Evolutionary conservation across 2,329 filamentous ascomycete species (phyloP).

Genomic region (Aureobasidium sp.): DNA sequence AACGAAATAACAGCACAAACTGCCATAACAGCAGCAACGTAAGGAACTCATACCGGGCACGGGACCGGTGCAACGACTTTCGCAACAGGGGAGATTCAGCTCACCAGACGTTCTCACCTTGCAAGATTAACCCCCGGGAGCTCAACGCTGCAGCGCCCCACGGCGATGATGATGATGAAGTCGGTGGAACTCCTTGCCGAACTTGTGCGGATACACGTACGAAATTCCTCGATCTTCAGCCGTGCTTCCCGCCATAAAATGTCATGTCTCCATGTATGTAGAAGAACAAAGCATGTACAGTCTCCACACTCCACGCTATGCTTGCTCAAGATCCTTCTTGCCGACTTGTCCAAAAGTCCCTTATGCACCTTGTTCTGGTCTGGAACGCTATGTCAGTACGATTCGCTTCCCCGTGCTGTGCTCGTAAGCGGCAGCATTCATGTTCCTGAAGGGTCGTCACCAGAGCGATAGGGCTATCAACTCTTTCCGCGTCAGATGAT

Average conservation of each 20-base stretch:
- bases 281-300: slow-evolving; percentile 7
- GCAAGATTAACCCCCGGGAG: not conserved
- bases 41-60: not conserved
- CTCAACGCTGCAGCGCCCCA: not conserved
- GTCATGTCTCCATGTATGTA: not conserved
- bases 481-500: not conserved
- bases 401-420: not conserved
- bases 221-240: not conserved
- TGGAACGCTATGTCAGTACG: not conserved
- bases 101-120: not conserved
- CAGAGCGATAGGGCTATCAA: not conserved
- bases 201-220: not conserved
- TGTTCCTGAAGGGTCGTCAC: not conserved
- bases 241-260: not conserved
- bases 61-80: slow-evolving; percentile 2
- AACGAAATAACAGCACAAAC: slow-evolving; percentile 13
- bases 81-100: not conserved
- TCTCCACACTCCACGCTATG: slow-evolving; percentile 7
- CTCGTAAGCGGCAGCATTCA: slow-evolving; percentile 3
- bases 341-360: not conserved
- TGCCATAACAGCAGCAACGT: not conserved
- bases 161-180: slow-evolving; percentile 2
- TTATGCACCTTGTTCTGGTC: not conserved
- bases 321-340: not conserved
- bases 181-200: not conserved